A percentile compares a stretch with the other conserved stretches of the same genome.
Conservation (phyloP, 1,284 basidiomycete species). For the Xerocomus minutiporus region DNA sequence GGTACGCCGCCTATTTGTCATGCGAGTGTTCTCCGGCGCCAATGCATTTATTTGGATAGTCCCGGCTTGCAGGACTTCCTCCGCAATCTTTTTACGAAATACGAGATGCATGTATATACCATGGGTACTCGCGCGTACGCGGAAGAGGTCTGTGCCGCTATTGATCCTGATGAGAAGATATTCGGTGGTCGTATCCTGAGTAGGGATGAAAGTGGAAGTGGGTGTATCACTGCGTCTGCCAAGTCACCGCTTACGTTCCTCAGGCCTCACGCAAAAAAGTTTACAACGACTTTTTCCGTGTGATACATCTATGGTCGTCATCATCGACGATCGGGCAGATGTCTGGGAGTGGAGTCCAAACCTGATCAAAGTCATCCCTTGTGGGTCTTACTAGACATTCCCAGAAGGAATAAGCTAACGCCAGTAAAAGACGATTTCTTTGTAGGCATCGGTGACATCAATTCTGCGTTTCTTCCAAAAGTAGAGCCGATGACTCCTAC, state of each 20-base stretch:
- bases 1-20: slow-evolving; percentile 48
- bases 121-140: slow-evolving; percentile 99
- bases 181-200: slow-evolving; percentile 89
- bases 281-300: slow-evolving; percentile 89
- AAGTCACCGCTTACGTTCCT: slow-evolving; percentile 8
- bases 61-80: slow-evolving; percentile 87
- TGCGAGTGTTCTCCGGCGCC: not conserved
- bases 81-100: slow-evolving; percentile 65
- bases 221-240: slow-evolving; percentile 32
- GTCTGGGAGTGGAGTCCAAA: slow-evolving; percentile 98
- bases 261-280: slow-evolving; percentile 86
- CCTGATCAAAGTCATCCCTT: slow-evolving; percentile 93
- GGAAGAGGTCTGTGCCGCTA: slow-evolving; percentile 88
- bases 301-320: slow-evolving; percentile 98
- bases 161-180: slow-evolving; percentile 83
- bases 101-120: slow-evolving; percentile 99
- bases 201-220: slow-evolving; percentile 93
- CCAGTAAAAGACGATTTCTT: slow-evolving; percentile 86
- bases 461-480: slow-evolving; percentile 87
- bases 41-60: slow-evolving; percentile 40
- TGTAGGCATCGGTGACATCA: slow-evolving; percentile 98
- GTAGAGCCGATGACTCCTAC: slow-evolving; percentile 48
- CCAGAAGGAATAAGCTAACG: slow-evolving; percentile 1
- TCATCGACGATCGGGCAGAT: slow-evolving; percentile 97
- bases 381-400: slow-evolving; percentile 45